A percentile compares a stretch with the other conserved stretches of the same genome.
phyloP scores from a whole-genome alignment of 2,329 filamentous ascomycete genomes.

The Colletotrichum echinochloae region DNA sequence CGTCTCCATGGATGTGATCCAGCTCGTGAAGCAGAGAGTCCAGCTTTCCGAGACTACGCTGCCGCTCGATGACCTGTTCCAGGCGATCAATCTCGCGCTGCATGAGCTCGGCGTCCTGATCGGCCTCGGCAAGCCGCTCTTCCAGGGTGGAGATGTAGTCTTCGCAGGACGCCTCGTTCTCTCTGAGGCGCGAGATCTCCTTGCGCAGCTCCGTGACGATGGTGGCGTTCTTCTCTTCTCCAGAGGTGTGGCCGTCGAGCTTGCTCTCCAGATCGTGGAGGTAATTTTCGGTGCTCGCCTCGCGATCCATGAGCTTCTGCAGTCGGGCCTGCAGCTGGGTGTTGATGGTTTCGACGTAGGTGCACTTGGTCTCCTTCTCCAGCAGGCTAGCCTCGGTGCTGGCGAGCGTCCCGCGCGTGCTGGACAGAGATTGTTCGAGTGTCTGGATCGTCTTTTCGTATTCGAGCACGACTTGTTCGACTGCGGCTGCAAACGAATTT shows the following conservation, averaged over 20 bases:
- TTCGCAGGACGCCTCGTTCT: conserved; percentile 90
- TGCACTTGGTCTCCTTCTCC: conserved; percentile 93
- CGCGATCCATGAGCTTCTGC: conserved; percentile 93
- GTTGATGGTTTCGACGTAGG: conserved; percentile 93
- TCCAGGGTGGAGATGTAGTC: conserved; percentile 98
- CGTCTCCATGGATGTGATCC: conserved; percentile 78
- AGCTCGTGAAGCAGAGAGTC: conserved; percentile 93
- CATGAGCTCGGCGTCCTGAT: conserved; percentile 97
- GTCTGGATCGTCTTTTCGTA: conserved; percentile 99
- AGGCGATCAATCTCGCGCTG: conserved; percentile 94
- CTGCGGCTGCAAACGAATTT: conserved; percentile 94
- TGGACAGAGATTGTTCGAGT: conserved; percentile 90
- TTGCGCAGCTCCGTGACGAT: conserved; percentile 90
- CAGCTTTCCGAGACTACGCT: conserved; percentile 93
- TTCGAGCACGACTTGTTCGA: conserved; percentile 95
- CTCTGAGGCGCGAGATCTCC: conserved; percentile 86
- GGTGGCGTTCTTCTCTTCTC: conserved; percentile 91
- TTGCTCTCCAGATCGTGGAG: conserved; percentile 91
- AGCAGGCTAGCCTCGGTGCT: conserved; percentile 87
- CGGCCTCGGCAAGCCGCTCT: conserved; percentile 92
- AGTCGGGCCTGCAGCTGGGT: conserved; percentile 88
- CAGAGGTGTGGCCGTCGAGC: conserved; percentile 88
- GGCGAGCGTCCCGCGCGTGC: conserved; percentile 85
- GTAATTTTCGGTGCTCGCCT: conserved; percentile 91
- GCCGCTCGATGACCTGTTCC: conserved; percentile 94